phyloP scores from a whole-genome alignment of 805 yeast genomes.

The Wickerhamiella hasegawae region DNA sequence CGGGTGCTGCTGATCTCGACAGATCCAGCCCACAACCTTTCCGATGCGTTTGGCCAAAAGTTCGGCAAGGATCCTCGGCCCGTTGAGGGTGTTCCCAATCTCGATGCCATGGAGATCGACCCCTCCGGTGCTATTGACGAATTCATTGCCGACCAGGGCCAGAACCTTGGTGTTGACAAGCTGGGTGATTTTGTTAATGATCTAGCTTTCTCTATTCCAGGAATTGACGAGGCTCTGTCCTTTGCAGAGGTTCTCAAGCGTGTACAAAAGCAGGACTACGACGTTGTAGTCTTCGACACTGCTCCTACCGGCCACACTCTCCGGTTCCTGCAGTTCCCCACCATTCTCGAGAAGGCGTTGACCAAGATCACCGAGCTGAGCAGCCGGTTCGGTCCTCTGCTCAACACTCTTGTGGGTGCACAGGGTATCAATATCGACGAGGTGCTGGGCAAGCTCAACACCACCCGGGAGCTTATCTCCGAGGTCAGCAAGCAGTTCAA shows the following conservation, averaged over 20 bases:
- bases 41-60: constrained; percentile 97
- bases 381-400: constrained; percentile 79
- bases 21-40: constrained; percentile 95
- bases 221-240: constrained; percentile 94
- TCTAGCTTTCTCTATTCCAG: constrained; percentile 89
- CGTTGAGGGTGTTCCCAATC: constrained; percentile 75
- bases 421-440: constrained; percentile 32
- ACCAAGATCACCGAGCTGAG: constrained; percentile 77
- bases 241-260: constrained; percentile 97
- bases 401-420: constrained; percentile 59
- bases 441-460: constrained; percentile 61
- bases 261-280: constrained; percentile 62
- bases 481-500: constrained; percentile 92
- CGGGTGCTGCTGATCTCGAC: constrained; percentile 83
- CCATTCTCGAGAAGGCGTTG: constrained; percentile 74
- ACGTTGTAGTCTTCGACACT: constrained; percentile 93
- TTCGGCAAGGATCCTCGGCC: constrained; percentile 93
- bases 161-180: constrained; percentile 26
- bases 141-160: constrained; percentile 31
- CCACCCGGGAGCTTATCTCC: constrained; percentile 61
- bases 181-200: constrained; percentile 67
- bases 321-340: constrained; percentile 86
- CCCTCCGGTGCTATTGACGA: constrained; percentile 90
- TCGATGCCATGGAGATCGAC: constrained; percentile 97
- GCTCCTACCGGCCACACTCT: constrained; percentile 99